Base-by-base conservation (phyloP, 169 alveolate species). In the Cryptosporidium baileyi region DNA sequence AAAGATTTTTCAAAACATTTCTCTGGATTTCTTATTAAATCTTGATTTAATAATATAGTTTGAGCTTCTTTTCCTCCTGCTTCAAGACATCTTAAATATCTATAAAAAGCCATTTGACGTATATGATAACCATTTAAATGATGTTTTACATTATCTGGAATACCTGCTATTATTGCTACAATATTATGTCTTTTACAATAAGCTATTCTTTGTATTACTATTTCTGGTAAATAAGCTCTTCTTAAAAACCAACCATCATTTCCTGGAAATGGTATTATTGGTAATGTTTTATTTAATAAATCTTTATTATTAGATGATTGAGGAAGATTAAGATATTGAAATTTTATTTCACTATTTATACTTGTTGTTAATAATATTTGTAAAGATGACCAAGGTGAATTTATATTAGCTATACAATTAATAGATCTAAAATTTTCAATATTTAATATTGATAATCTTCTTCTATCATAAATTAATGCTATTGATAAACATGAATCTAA, bases 11-110 rank as follows among this genome's bases (percentile, higher is more conserved):
- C 85, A 45, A 74, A 74, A 22, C 85, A 74, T n/a, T 74, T 51
- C 13, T 74, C 85, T 13, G 85, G 85, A 22, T 74, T 74, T 40
- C 85, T 15, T 19, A 74, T 54, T 13, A 74, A 59, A n/a, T 74
- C 85, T 59, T 74, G 85, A 60, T 74, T 74, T 3, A 40, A 17
- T 24, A 74, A 3, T n/a, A 74, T 74, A 1, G 85, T 34, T 43
- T 74, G 85, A 24, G 74, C 85, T 32, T 74, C 85, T 15, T 74
- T 74, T 30, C 85, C 85, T 7, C 85, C 85, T 11, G 85, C 85
- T 34, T 74, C 85, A 1, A 74, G 67, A 34, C 85, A 74, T 40
- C 85, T 51, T 6, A 74, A 45, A 36, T 74, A 74, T 54, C 85
- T 74, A 34, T 74, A 52, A 30, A 74, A 57, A 8, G 85, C 85